A percentile compares a stretch with the other conserved stretches of the same genome.
Conservation (phyloP, 2,329 filamentous ascomycete genomes). For the Hypoxylon rubiginosum region DNA sequence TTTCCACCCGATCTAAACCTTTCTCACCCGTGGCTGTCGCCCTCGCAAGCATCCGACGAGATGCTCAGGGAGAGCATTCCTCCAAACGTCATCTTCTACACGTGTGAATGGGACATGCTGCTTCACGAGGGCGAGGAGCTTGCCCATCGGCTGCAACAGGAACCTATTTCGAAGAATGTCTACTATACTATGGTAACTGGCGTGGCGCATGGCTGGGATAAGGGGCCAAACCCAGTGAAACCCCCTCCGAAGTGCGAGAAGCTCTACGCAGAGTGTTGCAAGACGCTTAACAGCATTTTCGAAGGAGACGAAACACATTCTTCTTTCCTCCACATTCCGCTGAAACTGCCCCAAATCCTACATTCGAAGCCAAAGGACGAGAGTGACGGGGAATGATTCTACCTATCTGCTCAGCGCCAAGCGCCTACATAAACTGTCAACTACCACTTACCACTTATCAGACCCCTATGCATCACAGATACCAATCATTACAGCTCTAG, state of each 20-base stretch:
- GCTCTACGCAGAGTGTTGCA: slow-evolving; percentile 68
- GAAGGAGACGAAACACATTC: slow-evolving; percentile 39
- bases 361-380: slow-evolving; percentile 21
- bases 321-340: slow-evolving; percentile 29
- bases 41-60: slow-evolving; percentile 67
- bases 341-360: slow-evolving; percentile 39
- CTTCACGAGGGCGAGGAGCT: slow-evolving; percentile 72
- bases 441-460: too few species aligned
- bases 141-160: slow-evolving; percentile 65
- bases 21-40: slow-evolving; percentile 68
- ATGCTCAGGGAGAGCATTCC: slow-evolving; percentile 63
- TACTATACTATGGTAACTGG: slow-evolving; percentile 69
- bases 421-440: background rate
- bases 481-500: slow-evolving; percentile 1
- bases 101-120: slow-evolving; percentile 77
- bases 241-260: slow-evolving; percentile 64
- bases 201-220: slow-evolving; percentile 76
- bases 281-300: slow-evolving; percentile 62
- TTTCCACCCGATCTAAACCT: slow-evolving; percentile 65
- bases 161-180: slow-evolving; percentile 67
- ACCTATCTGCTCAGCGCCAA: background rate
- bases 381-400: slow-evolving; percentile 24
- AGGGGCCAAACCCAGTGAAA: slow-evolving; percentile 71
- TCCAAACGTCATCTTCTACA: slow-evolving; percentile 68
- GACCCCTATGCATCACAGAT: background rate